These are phyloP conservation scores for Rhizopus sp. DNA, from an alignment of 371 early-diverging fungal species.

Conservation along the genomic window DNA sequence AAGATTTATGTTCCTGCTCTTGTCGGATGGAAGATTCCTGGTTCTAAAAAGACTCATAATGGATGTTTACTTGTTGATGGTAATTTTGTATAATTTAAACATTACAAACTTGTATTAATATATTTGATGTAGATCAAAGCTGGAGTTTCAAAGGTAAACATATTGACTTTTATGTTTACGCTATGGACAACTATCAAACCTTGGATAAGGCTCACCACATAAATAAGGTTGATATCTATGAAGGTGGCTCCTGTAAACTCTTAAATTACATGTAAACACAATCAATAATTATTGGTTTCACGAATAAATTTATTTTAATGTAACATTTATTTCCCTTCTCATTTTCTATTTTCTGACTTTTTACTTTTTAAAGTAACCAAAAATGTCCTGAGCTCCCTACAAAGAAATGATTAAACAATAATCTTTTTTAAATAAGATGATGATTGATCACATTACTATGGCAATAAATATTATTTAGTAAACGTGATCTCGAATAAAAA, in stretches of 20 bases:
- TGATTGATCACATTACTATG: no score
- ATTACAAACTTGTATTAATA: not conserved
- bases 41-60: constrained; percentile 46
- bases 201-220: constrained; percentile 34
- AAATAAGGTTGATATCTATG: constrained; percentile 46
- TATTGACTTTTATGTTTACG: constrained; percentile 50
- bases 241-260: constrained; percentile 53
- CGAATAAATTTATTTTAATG: not conserved
- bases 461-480: no score
- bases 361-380: no score
- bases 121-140: constrained; percentile 35
- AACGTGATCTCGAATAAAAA: no score
- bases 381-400: no score
- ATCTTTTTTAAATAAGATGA: no score
- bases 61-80: constrained; percentile 52
- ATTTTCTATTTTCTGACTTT: no score
- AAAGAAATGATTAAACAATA: no score
- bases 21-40: constrained; percentile 49
- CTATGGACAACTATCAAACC: constrained; percentile 34
- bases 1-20: constrained; percentile 52
- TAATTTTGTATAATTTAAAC: not conserved
- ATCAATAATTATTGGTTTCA: not conserved
- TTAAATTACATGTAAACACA: constrained; percentile 33
- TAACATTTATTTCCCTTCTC: not conserved
- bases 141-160: constrained; percentile 51